phyloP scores from a whole-genome alignment of 2,329 filamentous ascomycete species.

The Fusarium subglutinans region DNA sequence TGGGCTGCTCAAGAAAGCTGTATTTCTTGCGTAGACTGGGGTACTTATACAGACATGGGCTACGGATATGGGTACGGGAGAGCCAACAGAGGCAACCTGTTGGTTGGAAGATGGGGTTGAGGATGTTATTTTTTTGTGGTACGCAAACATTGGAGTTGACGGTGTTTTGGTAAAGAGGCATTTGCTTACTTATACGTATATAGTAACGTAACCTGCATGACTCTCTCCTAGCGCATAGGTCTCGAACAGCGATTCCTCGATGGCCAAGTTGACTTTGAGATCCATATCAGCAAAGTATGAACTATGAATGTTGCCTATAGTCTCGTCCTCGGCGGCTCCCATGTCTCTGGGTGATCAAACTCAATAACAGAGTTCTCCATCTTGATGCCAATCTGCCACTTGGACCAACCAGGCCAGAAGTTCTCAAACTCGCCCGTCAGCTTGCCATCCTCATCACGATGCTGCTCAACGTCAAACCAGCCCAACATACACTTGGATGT shows the following conservation, averaged over 20 bases:
- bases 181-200: conserved; percentile 14
- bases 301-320: conserved; percentile 12
- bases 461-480: conserved; percentile 59
- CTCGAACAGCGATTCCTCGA: conserved; percentile 29
- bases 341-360: conserved; percentile 44
- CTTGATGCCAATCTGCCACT: conserved; percentile 55
- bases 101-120: conserved; percentile 15
- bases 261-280: not conserved
- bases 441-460: conserved; percentile 39
- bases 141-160: conserved; percentile 36
- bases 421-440: conserved; percentile 46
- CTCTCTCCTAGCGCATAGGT: conserved; percentile 11
- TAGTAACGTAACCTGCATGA: conserved; percentile 26
- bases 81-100: conserved; percentile 33
- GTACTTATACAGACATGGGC: conserved; percentile 15
- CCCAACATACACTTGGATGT: conserved; percentile 49
- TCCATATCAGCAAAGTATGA: not conserved
- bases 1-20: conserved; percentile 30
- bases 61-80: conserved; percentile 9
- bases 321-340: conserved; percentile 41
- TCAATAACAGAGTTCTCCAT: conserved; percentile 49
- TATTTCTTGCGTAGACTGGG: conserved; percentile 40
- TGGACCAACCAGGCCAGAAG: conserved; percentile 58
- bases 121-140: not conserved
- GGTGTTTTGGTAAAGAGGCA: conserved; percentile 37